Evolutionary conservation across 805 yeast species (phyloP).

Genomic region (Nakazawaea anatomiae): DNA sequence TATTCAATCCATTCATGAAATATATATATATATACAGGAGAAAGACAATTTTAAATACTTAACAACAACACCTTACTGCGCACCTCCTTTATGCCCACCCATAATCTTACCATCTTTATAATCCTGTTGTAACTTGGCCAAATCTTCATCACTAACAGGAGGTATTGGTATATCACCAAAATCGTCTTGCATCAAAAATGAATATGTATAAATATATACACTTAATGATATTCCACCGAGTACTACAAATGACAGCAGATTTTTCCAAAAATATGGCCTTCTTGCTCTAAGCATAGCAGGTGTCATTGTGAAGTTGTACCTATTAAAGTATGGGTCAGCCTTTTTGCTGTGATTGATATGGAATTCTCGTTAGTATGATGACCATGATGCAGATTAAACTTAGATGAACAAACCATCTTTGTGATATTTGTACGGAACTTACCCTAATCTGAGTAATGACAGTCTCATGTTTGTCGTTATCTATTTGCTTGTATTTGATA

Average conservation of each 20-base stretch:
- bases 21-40: no score
- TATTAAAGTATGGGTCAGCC: constrained; percentile 31
- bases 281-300: constrained; percentile 92
- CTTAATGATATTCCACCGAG: constrained; percentile 63
- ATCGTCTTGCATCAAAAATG: constrained; percentile 67
- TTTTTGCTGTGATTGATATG: constrained; percentile 9
- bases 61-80: no score
- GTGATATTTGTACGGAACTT: constrained; percentile 7
- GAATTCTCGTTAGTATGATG: not conserved
- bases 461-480: constrained; percentile 17
- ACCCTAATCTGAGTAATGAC: constrained; percentile 18
- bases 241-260: constrained; percentile 54
- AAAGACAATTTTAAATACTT: no score
- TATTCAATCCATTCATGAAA: no score
- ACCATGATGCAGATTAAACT: no score
- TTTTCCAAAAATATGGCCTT: constrained; percentile 76
- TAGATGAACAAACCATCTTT: no score
- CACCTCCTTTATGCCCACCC: not conserved
- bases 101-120: constrained; percentile 43
- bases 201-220: constrained; percentile 62
- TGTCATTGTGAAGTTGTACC: constrained; percentile 62
- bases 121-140: constrained; percentile 66
- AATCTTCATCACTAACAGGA: constrained; percentile 75
- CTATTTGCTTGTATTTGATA: not conserved
- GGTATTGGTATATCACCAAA: constrained; percentile 92